Evolutionary conservation across 192 early-diverging fungal species (phyloP).

Genomic region (Backusella luteola): DNA sequence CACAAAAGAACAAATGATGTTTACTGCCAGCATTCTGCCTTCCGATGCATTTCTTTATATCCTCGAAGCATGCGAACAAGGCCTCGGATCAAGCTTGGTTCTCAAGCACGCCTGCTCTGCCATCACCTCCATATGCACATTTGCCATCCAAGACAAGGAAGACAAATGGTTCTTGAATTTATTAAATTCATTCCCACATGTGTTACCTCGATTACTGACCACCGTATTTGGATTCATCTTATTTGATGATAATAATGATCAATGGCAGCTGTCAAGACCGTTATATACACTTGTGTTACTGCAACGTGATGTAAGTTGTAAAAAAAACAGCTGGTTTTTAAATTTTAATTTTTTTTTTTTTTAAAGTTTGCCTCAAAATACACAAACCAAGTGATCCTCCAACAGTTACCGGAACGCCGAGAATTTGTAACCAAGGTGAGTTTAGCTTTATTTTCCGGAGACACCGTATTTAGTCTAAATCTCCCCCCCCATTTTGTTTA

Average conservation of each 20-base stretch:
- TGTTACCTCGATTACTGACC: conserved; percentile 61
- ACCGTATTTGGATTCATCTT: conserved; percentile 71
- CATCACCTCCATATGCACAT: conserved; percentile 70
- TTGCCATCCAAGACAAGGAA: conserved; percentile 51
- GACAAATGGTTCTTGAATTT: conserved; percentile 44
- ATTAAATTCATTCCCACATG: conserved; percentile 54
- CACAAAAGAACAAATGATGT: conserved; percentile 62
- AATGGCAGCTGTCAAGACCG: conserved; percentile 83
- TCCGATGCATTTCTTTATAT: conserved; percentile 64
- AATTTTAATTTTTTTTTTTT: neutral
- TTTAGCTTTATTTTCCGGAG: neutral
- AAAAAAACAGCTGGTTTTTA: neutral
- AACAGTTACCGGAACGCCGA: conserved; percentile 48
- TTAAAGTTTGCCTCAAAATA: conserved; percentile 52
- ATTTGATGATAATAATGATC: conserved; percentile 78
- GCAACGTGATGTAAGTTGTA: conserved; percentile 52
- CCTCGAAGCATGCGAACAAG: conserved; percentile 70
- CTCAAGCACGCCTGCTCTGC: conserved; percentile 65
- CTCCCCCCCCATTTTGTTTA: conserved; percentile 22
- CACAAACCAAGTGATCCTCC: conserved; percentile 50
- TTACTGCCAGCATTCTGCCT: conserved; percentile 54
- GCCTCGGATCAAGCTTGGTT: conserved; percentile 53
- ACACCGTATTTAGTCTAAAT: neutral
- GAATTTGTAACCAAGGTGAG: conserved; percentile 42
- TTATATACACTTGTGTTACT: conserved; percentile 77